Evolutionary conservation across 2,329 filamentous ascomycete species (phyloP).

Genomic region (Zymoseptoria ardabiliae): DNA sequence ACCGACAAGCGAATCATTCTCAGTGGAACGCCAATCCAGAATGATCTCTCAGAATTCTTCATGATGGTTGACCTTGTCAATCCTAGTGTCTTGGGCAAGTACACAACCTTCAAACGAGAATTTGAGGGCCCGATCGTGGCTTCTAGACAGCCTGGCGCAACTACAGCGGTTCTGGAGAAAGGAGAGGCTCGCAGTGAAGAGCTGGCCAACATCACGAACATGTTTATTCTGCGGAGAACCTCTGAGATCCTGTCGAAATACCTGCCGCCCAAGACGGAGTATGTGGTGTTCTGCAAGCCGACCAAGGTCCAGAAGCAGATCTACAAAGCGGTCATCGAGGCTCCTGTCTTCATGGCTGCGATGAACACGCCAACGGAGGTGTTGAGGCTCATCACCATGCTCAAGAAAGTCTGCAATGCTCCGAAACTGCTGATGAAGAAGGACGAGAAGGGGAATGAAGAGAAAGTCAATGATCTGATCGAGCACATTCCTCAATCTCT

Average conservation of each 20-base stretch:
- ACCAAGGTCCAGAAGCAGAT: constrained; percentile 54
- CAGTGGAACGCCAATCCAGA: constrained; percentile 62
- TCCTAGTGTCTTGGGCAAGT: constrained; percentile 56
- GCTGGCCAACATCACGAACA: constrained; percentile 51
- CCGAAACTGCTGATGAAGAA: constrained; percentile 52
- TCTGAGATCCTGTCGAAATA: constrained; percentile 60
- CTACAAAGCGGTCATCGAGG: constrained; percentile 57
- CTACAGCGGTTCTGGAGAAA: constrained; percentile 54
- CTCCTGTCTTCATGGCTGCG: constrained; percentile 55
- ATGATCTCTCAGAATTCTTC: constrained; percentile 61
- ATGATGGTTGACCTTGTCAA: constrained; percentile 64
- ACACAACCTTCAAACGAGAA: constrained; percentile 55
- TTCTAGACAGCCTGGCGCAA: constrained; percentile 57
- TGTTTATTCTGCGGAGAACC: constrained; percentile 60
- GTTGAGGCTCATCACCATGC: constrained; percentile 61
- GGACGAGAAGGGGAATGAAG: constrained; percentile 39
- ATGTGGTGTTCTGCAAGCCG: constrained; percentile 59
- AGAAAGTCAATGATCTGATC: constrained; percentile 21
- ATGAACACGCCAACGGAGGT: constrained; percentile 56
- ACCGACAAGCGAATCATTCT: constrained; percentile 56
- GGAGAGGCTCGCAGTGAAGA: constrained; percentile 56
- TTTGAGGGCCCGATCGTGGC: constrained; percentile 59
- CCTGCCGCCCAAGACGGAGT: constrained; percentile 59
- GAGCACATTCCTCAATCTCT: constrained; percentile 47
- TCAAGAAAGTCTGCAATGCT: constrained; percentile 70